Evolutionary conservation across 2,329 filamentous ascomycete species (phyloP).

Genomic region (Xylariaceae sp.): DNA sequence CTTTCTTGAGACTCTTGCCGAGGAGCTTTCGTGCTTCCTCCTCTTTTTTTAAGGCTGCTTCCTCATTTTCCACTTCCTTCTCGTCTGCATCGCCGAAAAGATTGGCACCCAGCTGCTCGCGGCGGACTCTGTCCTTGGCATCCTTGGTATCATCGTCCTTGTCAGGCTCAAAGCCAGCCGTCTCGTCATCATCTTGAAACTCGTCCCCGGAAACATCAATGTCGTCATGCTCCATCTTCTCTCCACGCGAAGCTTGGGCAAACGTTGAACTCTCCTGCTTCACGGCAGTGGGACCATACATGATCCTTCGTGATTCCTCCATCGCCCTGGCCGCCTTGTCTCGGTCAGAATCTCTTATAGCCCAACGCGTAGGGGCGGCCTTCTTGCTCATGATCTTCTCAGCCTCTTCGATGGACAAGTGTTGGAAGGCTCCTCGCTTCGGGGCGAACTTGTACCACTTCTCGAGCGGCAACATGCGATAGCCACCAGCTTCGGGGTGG

Average conservation of each 20-base stretch:
- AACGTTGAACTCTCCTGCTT: conserved; percentile 69
- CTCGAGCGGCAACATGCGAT: conserved; percentile 86
- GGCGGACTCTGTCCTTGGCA: conserved; percentile 68
- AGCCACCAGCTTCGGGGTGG: conserved; percentile 54
- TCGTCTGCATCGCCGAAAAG: conserved; percentile 72
- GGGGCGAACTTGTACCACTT: conserved; percentile 90
- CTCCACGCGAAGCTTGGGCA: conserved; percentile 57
- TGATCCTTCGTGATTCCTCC: conserved; percentile 60
- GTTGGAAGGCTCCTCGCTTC: conserved; percentile 71
- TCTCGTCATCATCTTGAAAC: conserved; percentile 88
- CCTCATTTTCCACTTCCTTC: conserved; percentile 69
- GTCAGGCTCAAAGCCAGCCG: conserved; percentile 69
- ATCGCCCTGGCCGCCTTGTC: conserved; percentile 57
- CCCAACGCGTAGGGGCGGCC: conserved; percentile 74
- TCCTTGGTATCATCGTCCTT: conserved; percentile 79
- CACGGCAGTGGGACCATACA: conserved; percentile 56
- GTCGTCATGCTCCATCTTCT: conserved; percentile 69
- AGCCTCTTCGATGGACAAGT: conserved; percentile 77
- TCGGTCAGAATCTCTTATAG: conserved; percentile 58
- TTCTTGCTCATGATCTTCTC: conserved; percentile 82
- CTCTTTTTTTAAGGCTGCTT: conserved; percentile 67
- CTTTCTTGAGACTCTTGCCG: conserved; percentile 76
- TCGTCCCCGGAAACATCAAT: conserved; percentile 66
- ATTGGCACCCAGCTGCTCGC: conserved; percentile 83
- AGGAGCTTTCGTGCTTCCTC: conserved; percentile 67